A percentile compares a stretch with the other conserved stretches of the same genome.
phyloP scores from a whole-genome alignment of 441 rosid species.

The Raphanus hybrid region DNA sequence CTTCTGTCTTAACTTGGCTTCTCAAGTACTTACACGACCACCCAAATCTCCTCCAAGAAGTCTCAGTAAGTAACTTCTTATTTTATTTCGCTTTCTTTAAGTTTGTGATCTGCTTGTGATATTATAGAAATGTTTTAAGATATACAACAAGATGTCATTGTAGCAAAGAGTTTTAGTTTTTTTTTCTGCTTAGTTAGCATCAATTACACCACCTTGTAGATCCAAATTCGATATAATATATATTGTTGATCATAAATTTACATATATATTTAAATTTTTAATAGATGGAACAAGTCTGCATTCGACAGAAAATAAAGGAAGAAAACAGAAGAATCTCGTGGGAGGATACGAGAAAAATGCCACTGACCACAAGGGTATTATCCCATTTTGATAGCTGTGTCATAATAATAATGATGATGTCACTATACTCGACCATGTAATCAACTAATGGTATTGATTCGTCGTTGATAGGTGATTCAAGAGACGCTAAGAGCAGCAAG shows the following conservation, averaged over 20 bases:
- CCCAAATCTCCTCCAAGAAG: conserved; percentile 56
- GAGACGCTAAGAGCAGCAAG: conserved; percentile 89
- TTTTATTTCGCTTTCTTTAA: neutral
- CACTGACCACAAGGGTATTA: conserved; percentile 71
- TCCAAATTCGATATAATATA: neutral
- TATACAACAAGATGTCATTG: neutral
- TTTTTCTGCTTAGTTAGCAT: neutral
- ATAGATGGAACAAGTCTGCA: conserved; percentile 73
- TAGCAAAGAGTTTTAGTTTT: neutral
- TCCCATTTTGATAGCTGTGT: neutral
- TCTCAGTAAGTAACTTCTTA: conserved; percentile 50
- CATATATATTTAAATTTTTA: neutral
- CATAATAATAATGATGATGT: neutral
- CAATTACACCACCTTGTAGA: neutral
- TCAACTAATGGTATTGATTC: neutral
- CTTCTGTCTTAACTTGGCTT: conserved; percentile 84
- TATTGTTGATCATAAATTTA: neutral
- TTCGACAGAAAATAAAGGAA: conserved; percentile 53
- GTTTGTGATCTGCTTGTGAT: conserved; percentile 2
- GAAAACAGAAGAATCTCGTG: conserved; percentile 72
- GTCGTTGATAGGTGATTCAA: conserved; percentile 74
- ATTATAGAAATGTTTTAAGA: neutral
- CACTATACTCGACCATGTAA: neutral
- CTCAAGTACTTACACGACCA: conserved; percentile 84
- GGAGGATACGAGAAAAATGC: conserved; percentile 92